phyloP scores from a whole-genome alignment of 2,329 filamentous ascomycete species.

The Cladosporium sp. region DNA sequence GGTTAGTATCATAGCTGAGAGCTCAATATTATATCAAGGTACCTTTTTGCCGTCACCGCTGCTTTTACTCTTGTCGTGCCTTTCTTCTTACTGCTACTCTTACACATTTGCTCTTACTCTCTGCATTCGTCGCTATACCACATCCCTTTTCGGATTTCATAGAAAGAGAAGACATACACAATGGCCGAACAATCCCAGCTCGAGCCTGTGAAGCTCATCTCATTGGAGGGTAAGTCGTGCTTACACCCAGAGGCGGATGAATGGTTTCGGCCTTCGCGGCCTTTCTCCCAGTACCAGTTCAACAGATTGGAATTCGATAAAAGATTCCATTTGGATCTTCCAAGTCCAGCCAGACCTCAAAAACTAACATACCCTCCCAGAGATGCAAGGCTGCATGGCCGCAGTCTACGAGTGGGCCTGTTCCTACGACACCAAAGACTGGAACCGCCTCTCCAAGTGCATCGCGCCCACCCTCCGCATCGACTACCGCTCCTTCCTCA shows the following conservation, averaged over 20 bases:
- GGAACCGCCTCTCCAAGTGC: conserved; percentile 59
- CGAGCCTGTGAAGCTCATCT: conserved; percentile 37
- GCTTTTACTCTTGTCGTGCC: background rate
- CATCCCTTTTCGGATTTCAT: background rate
- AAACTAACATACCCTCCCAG: conserved; percentile 23
- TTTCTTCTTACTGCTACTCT: background rate
- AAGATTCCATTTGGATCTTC: background rate
- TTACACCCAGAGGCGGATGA: background rate
- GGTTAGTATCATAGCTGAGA: conserved; percentile 9
- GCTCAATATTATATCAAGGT: conserved; percentile 1
- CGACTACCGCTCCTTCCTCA: conserved; percentile 64
- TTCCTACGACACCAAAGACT: conserved; percentile 67
- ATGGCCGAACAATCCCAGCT: conserved; percentile 24
- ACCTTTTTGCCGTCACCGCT: background rate
- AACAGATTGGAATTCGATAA: background rate
- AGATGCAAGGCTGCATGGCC: conserved; percentile 43
- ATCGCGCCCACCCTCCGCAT: conserved; percentile 65
- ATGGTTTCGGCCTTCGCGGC: background rate
- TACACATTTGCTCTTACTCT: background rate
- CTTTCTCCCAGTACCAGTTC: background rate
- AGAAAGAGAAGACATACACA: background rate
- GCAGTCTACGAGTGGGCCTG: conserved; percentile 63
- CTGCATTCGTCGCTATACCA: background rate
- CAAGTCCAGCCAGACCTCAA: too few species aligned
- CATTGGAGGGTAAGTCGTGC: conserved; percentile 34